Evolutionary conservation across 2,329 filamentous ascomycete genomes (phyloP), one percentile per base, ranked within the genome.

Genomic region (Fusarium papillatum): DNA sequence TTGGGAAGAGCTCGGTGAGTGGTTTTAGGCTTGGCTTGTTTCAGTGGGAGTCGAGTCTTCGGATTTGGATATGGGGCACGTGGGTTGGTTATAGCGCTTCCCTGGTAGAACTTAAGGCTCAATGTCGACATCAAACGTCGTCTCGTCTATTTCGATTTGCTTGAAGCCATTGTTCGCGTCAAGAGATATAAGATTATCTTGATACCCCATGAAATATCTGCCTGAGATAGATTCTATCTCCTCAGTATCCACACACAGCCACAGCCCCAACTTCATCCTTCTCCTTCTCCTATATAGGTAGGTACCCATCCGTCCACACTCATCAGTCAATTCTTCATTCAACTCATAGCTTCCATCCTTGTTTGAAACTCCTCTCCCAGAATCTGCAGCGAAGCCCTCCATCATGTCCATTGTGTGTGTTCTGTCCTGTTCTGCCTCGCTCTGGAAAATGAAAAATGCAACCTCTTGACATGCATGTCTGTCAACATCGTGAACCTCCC

Each of bases 371-470:
- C 57, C 29, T 57, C 29, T 57, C 38, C 63, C 69, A 26, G 29
- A 39, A 74, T 43, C 59, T 70, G 46, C 64, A 76, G 71, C 72
- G 70, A 73, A 74, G 59, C 53, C 71, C 73, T 71, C 19, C 53
- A 41, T 70, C 71, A 71, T 66, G 55, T 57, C 62, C 73, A 61
- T 76, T 64, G 57, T 76, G 53, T 71, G 53, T 71, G 36, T 36
- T 65, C 69, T 74, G 68, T 67, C 50, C 65, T 71, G 69, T 71
- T 66, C 69, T 77, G 70, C 60, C 66, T 64, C 65, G 64, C 66
- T 71, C 69, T 70, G 53, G 39, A 75, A 66, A 50, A 57, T 34
- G 19, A 57, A 34, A 57, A 73, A 73, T 79, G 70, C 65, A 76
- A 68, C 64, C 68, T 70, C 61, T 53, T 72, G 63, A 60, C 63